Evolutionary conservation across 2,329 filamentous ascomycete species (phyloP), one percentile per base, ranked within the genome.

Genomic region (Dothiorella sarmentorum): DNA sequence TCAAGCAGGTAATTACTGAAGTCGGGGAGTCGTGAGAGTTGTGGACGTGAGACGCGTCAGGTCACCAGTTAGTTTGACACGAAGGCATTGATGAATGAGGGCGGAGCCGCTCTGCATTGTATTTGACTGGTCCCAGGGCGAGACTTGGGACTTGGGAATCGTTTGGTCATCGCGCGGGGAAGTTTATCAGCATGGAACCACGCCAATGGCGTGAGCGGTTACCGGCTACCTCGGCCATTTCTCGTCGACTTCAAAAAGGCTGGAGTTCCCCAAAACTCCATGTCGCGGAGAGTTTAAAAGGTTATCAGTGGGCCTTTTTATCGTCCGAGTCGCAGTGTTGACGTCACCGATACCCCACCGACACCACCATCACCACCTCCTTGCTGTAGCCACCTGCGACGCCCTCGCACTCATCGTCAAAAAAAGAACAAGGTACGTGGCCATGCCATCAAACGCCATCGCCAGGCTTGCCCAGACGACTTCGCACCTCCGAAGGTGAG

Each of bases 1-100:
- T 95, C 64, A 80, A 83, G 61, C 84, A 84, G 74, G 89, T 91
- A 4, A 85, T 93, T 45, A 73, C 78, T 29, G 90, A 95, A 71
- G 84, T 94, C 29, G 82, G 84, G 7, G 76, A 76, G 22, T 66
- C 68, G 13, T 72, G 59, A 68, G 17, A 18, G n/a, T n/a, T n/a
- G n/a, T n/a, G n/a, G n/a, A n/a, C n/a, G 33, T 9, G 49, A 52
- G 49, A 20, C 33, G 15, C 10, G 17, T 20, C 33, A 37, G 15
- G n/a, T 18, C 29, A 27, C 35, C n/a, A n/a, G n/a, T n/a, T n/a
- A n/a, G n/a, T n/a, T n/a, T n/a, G n/a, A n/a, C n/a, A n/a, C n/a
- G n/a, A n/a, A n/a, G n/a, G 20, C 4, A 27, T n/a, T 38, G 15
- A 11, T 38, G 20, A 52, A 38, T 26, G 31, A 52, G 33, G 20